Evolutionary conservation across 2,329 filamentous ascomycete genomes (phyloP).

Genomic region (Aspergillus novofumigatus): DNA sequence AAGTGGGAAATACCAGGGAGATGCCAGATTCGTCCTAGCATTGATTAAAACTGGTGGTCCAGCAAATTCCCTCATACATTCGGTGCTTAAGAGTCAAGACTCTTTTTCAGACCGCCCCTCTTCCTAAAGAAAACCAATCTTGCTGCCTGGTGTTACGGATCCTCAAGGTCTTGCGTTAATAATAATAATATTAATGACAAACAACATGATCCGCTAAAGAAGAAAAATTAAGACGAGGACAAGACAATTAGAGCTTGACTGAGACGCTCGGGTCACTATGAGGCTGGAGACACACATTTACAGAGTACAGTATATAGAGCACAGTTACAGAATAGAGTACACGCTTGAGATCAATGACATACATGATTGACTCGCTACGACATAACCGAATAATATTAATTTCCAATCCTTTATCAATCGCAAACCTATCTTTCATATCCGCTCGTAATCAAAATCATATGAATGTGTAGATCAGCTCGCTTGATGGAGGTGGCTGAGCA

Average conservation of each 20-base stretch:
- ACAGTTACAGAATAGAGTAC: background rate
- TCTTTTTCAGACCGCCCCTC: background rate
- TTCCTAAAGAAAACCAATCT: background rate
- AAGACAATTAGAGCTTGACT: background rate
- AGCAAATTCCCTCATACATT: conserved; percentile 23
- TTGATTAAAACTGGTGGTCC: conserved; percentile 4
- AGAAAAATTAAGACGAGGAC: background rate
- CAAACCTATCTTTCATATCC: background rate
- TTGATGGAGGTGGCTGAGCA: conserved; percentile 12
- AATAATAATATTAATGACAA: background rate
- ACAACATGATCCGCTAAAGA: background rate
- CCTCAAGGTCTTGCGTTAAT: background rate
- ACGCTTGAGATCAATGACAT: background rate
- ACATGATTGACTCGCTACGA: background rate
- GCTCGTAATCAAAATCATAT: conserved; percentile 3
- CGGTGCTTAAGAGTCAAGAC: background rate
- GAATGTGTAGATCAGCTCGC: background rate
- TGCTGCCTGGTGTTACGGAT: background rate
- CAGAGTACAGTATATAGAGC: too few relatives aligned
- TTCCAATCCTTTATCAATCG: background rate
- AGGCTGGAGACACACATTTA: conserved; percentile 2
- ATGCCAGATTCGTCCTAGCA: conserved; percentile 18
- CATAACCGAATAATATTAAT: background rate
- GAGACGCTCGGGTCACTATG: conserved; percentile 13
- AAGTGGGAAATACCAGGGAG: conserved; percentile 3